A percentile compares a stretch with the other conserved stretches of the same genome.
Conservation (phyloP, 2,329 filamentous ascomycete species). For the Ascochyta lentis region DNA sequence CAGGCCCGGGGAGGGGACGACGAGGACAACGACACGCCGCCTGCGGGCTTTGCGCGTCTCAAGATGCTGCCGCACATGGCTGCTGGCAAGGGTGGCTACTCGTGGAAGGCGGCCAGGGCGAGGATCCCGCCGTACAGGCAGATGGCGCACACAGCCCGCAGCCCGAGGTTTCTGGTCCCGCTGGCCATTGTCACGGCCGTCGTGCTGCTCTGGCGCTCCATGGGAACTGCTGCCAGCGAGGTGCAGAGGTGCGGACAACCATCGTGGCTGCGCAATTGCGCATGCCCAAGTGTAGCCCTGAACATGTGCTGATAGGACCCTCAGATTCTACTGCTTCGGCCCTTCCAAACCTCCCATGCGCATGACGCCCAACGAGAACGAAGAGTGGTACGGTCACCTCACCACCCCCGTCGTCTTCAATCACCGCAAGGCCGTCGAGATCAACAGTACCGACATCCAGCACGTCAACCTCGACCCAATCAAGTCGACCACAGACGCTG, state of each 20-base stretch:
- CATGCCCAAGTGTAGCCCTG: not conserved
- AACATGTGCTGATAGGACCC: constrained; percentile 28
- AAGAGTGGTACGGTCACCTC: constrained; percentile 85
- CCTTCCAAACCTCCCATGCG: constrained; percentile 94
- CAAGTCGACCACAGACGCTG: constrained; percentile 78
- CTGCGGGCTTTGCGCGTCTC: constrained; percentile 25
- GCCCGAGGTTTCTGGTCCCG: constrained; percentile 78
- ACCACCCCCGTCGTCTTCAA: constrained; percentile 97
- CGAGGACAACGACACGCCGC: constrained; percentile 30
- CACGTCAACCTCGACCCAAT: constrained; percentile 85
- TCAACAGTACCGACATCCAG: constrained; percentile 81
- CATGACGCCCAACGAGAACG: constrained; percentile 90
- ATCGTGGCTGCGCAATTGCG: not conserved
- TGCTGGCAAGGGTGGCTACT: constrained; percentile 61
- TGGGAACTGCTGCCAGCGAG: constrained; percentile 79
- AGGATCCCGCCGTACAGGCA: constrained; percentile 79
- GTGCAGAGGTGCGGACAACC: constrained; percentile 78
- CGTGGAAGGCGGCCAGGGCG: constrained; percentile 88
- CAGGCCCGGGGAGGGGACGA: constrained; percentile 38
- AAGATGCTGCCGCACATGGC: constrained; percentile 84
- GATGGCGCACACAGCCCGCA: constrained; percentile 67
- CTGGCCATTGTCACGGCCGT: constrained; percentile 73
- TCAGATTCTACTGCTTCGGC: constrained; percentile 96
- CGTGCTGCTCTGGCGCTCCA: constrained; percentile 85
- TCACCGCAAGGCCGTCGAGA: constrained; percentile 83